phyloP scores from a whole-genome alignment of 1,284 basidiomycete genomes.

The Tilletia horrida region DNA sequence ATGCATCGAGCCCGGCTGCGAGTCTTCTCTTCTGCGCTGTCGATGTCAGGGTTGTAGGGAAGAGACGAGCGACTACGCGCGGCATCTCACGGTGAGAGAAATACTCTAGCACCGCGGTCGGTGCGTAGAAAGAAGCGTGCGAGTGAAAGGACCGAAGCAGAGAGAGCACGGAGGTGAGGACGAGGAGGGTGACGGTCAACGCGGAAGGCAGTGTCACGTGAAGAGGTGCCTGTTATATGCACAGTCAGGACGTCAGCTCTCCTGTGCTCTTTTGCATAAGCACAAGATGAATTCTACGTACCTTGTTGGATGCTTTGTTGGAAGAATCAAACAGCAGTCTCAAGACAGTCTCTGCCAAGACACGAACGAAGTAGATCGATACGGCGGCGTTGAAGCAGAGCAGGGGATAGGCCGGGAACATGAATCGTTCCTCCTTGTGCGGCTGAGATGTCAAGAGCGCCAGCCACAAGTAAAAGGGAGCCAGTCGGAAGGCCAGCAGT shows the following conservation, averaged over 20 bases:
- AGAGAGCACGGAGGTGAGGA: slow-evolving; percentile 68
- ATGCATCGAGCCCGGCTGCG: slow-evolving; percentile 27
- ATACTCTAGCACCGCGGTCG: slow-evolving; percentile 69
- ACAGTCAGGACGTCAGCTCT: slow-evolving; percentile 57
- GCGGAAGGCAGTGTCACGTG: slow-evolving; percentile 65
- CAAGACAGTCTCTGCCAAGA: slow-evolving; percentile 27
- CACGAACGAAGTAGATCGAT: slow-evolving; percentile 62
- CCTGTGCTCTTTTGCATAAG: too few species aligned
- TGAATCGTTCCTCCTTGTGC: slow-evolving; percentile 97
- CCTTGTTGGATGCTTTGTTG: too few species aligned
- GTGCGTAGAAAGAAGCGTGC: slow-evolving; percentile 85
- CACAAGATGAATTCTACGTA: too few species aligned
- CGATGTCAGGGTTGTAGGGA: slow-evolving; percentile 28
- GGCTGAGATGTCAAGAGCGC: slow-evolving; percentile 73
- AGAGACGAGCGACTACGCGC: slow-evolving; percentile 58
- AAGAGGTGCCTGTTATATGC: slow-evolving; percentile 64
- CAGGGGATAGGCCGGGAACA: slow-evolving; percentile 89
- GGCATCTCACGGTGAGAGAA: slow-evolving; percentile 79
- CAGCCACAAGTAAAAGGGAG: slow-evolving; percentile 86
- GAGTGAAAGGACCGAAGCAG: slow-evolving; percentile 74
- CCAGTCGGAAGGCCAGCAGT: slow-evolving; percentile 70
- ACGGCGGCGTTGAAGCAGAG: slow-evolving; percentile 92
- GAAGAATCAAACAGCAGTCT: background rate
- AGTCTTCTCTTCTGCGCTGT: slow-evolving; percentile 25
- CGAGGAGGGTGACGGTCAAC: slow-evolving; percentile 70